phyloP scores from a whole-genome alignment of 345 rosid species.

The Melaleuca quinquenervia region DNA sequence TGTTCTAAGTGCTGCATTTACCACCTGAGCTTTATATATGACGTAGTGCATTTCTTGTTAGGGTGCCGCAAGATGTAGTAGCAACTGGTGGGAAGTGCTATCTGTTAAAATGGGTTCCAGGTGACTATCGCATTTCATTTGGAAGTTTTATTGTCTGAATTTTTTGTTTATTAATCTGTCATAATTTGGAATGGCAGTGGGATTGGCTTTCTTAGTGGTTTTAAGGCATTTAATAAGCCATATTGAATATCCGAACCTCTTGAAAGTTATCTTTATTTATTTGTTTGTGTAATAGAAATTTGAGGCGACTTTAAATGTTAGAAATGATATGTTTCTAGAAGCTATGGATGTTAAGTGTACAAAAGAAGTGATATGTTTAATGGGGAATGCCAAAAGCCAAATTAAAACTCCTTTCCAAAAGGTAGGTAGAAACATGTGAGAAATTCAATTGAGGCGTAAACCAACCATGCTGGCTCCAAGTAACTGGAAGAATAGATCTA shows the following conservation, averaged over 20 bases:
- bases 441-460: neutral
- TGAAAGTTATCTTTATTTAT: neutral
- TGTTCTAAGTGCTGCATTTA: neutral
- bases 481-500: neutral
- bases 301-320: neutral
- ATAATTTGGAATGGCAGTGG: neutral
- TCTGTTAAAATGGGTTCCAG: constrained; percentile 82
- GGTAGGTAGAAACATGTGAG: neutral
- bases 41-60: neutral
- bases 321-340: neutral
- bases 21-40: neutral
- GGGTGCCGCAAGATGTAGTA: constrained; percentile 97
- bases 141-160: neutral
- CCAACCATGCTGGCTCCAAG: neutral
- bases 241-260: neutral
- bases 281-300: neutral
- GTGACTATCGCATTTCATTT: constrained; percentile 13
- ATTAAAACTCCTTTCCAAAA: neutral
- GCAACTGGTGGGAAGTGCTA: constrained; percentile 91
- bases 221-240: neutral
- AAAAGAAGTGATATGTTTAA: neutral
- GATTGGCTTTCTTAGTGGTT: neutral
- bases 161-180: neutral
- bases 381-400: neutral
- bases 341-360: neutral